Base-by-base conservation (phyloP, 768 basidiomycete genomes). In the Phylloporus sp. region DNA sequence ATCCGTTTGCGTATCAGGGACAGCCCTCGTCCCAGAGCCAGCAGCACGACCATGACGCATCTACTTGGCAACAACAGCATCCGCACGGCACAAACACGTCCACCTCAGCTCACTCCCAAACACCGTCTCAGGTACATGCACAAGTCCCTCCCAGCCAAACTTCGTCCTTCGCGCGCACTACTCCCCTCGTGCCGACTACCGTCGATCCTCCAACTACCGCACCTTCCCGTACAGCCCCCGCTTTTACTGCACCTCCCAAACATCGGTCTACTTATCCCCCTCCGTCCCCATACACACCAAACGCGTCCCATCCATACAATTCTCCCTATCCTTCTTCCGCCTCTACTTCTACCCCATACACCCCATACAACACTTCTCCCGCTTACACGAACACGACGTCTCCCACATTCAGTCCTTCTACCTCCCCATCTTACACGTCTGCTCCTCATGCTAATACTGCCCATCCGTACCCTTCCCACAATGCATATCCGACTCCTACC, bases 171-270 rank as follows among this genome's bases (percentile, higher is more conserved):
- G 46, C 66, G 1, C 63, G 66, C 35, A 57, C 66, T 13, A 65
- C 67, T 0, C 63, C 67, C 3, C 50, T 67, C 47, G 63, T 67
- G 1, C 68, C 66, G 29, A 67, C 65, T 6, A 63, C 62, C 39
- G 60, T 64, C 53, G 64, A 65, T n/a, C 36, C 59, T 2, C 55
- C 58, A 24, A 15, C 24, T 16, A 6, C 52, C 7, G 52, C 44
- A 7, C 48, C 49, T 13, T 26, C 55, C 4, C 65, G 52, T 31
- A 23, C 52, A 2, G 10, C 38, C 24, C 46, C 56, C 15, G 46
- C 55, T 6, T 64, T 59, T 16, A 54, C 49, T n/a, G 34, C 52
- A 4, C 53, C 55, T 12, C 57, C 55, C 47, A 63, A 67, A 59
- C 59, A 55, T 11, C 61, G 60, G 0, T 26, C 65, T 2, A 53